These are phyloP conservation scores for Telopea speciosissima DNA, from an alignment of 177 flowering plant species.

Conservation along the genomic window DNA sequence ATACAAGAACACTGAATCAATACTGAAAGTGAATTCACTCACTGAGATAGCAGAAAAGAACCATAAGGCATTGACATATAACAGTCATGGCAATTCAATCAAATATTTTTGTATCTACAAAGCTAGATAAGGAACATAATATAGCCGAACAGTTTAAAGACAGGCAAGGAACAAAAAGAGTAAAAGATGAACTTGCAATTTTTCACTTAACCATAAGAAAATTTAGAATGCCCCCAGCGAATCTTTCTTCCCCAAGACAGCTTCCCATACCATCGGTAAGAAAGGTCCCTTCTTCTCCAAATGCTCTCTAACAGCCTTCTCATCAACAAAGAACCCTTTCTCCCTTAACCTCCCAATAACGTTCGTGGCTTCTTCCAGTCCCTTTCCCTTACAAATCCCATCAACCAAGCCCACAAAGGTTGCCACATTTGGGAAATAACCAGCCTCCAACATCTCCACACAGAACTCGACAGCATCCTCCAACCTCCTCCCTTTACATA, in stretches of 20 bases:
- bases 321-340: slow-evolving; percentile 59
- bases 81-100: slow-evolving; percentile 4
- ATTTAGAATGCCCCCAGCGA: slow-evolving; percentile 22
- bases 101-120: not conserved
- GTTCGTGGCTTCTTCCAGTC: slow-evolving; percentile 50
- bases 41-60: not conserved
- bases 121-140: too few relatives aligned
- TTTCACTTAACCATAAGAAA: not conserved
- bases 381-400: slow-evolving; percentile 49
- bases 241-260: slow-evolving; percentile 57
- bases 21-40: not conserved
- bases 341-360: slow-evolving; percentile 38
- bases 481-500: slow-evolving; percentile 40
- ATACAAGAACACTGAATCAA: too few relatives aligned
- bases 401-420: slow-evolving; percentile 68
- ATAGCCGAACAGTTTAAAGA: slow-evolving; percentile 2
- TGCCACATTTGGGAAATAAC: slow-evolving; percentile 67
- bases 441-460: slow-evolving; percentile 79
- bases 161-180: not conserved
- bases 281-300: slow-evolving; percentile 71
- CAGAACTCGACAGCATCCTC: slow-evolving; percentile 61
- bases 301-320: slow-evolving; percentile 64
- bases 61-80: not conserved
- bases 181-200: slow-evolving; percentile 9
- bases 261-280: slow-evolving; percentile 58